These are phyloP conservation scores for Globisporangium cederbergense DNA, from an alignment of 352 stramenopile genomes.

Conservation along the genomic window DNA sequence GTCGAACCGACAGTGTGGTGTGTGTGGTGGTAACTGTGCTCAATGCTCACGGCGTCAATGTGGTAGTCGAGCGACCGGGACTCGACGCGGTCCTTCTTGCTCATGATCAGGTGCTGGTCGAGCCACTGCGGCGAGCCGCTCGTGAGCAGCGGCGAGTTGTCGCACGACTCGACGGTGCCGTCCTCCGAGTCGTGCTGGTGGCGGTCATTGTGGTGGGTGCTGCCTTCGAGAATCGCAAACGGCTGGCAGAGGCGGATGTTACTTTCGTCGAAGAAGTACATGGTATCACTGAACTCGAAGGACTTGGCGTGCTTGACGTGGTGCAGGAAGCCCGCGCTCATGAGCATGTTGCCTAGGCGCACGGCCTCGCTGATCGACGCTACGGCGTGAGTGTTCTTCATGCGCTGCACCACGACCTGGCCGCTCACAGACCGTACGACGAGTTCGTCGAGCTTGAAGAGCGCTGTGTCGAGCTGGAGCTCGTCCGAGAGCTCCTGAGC, in stretches of 20 bases:
- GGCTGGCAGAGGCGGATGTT: constrained; percentile 32
- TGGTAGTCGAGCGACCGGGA: neutral
- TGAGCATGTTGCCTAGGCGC: constrained; percentile 52
- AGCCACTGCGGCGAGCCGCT: neutral
- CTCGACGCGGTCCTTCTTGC: neutral
- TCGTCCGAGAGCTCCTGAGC: constrained; percentile 32
- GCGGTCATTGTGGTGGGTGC: neutral
- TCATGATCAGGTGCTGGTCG: constrained; percentile 5
- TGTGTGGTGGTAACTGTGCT: neutral
- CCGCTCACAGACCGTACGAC: constrained; percentile 30
- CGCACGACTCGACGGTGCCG: neutral
- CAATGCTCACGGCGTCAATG: neutral
- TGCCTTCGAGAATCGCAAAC: constrained; percentile 30
- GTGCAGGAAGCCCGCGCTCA: constrained; percentile 51
- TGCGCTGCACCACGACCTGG: constrained; percentile 21
- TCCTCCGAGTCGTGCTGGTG: neutral
- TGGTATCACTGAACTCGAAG: constrained; percentile 32
- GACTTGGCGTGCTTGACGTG: constrained; percentile 43
- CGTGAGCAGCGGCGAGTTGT: neutral
- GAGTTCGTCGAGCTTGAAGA: constrained; percentile 20
- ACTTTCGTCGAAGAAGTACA: constrained; percentile 53
- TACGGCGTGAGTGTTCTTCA: constrained; percentile 37
- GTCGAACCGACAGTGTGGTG: neutral
- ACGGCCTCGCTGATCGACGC: constrained; percentile 31
- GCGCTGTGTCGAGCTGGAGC: constrained; percentile 23